phyloP scores from a whole-genome alignment of 2,329 filamentous ascomycete species.

The Tolypocladium nubicola region DNA sequence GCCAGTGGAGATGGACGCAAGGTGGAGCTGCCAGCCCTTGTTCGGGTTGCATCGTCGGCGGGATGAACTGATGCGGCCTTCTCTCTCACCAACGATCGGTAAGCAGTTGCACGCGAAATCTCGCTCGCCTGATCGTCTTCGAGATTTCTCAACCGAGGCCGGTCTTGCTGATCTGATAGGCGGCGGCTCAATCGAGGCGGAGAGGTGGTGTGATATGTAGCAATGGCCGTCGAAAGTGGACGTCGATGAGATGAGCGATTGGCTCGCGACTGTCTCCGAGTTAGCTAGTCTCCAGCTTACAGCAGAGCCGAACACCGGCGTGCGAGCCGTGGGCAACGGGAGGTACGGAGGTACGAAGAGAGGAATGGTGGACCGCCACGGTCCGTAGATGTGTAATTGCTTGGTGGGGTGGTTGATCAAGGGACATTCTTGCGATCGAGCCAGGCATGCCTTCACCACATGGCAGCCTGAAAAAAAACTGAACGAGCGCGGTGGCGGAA shows the following conservation, averaged over 20 bases:
- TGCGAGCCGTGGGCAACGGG: not conserved
- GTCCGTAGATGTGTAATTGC: not conserved
- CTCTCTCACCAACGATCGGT: slow-evolving; percentile 31
- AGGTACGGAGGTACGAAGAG: not conserved
- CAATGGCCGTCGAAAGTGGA: slow-evolving; percentile 41
- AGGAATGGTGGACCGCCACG: not conserved
- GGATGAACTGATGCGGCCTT: slow-evolving; percentile 28
- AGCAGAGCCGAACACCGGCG: not conserved
- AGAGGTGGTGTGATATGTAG: slow-evolving; percentile 36
- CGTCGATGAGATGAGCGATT: slow-evolving; percentile 36
- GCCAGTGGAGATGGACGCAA: slow-evolving; percentile 35
- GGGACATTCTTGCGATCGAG: not conserved
- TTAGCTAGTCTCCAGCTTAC: slow-evolving; percentile 1
- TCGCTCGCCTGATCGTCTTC: slow-evolving; percentile 33
- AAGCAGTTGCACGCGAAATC: slow-evolving; percentile 30
- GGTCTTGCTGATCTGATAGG: slow-evolving; percentile 47
- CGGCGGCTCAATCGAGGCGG: slow-evolving; percentile 41
- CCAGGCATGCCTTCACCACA: not conserved
- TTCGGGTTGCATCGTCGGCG: slow-evolving; percentile 24
- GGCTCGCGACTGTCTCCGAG: slow-evolving; percentile 32
- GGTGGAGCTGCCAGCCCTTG: slow-evolving; percentile 19
- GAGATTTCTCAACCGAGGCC: slow-evolving; percentile 23
- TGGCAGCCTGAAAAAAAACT: not conserved
- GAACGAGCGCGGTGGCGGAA: slow-evolving; percentile 8
- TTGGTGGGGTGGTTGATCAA: not conserved